Evolutionary conservation across 2,329 filamentous ascomycete species (phyloP), one percentile per base, ranked within the genome.

Genomic region (Pseudogymnoascus sp.): DNA sequence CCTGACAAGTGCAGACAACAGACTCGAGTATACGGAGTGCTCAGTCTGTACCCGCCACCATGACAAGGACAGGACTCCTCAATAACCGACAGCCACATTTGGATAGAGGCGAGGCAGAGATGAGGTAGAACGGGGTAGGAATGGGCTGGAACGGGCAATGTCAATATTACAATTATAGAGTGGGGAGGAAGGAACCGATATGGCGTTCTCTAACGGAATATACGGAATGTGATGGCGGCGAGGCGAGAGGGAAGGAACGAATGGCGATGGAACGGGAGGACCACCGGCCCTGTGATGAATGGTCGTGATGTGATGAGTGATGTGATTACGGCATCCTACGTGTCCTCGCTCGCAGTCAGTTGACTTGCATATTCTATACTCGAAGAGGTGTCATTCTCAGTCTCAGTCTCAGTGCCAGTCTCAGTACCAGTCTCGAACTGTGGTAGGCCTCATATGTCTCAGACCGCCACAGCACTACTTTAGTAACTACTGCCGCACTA

Each of bases 401-500:
- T 41, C 14, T 39, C 37, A 39, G 37, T 19, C 13, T 14, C 36
- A 37, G 5, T 37, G 13, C 13, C 36, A 21, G 16, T 21, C 8
- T 45, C 14, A 16, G 23, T 51, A 3, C 11, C 14, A 19, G 25
- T 54, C 48, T 31, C 48, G 8, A 54, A n/a, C 7, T 54, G n/a
- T 31, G 48, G 48, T 54, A 54, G 7, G 48, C 14, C n/a, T 54
- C 48, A 54, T 54, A 54, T 54, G 48, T 54, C 48, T 54, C 48
- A 54, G 48, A 54, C 48, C 25, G 48, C 48, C 25, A 54, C 48
- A 54, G 48, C 25, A n/a, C n/a, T 54, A 54, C 48, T 54, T n/a
- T 54, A 16, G n/a, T 19, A 45, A 45, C 21, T 23, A 13, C 41
- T 16, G n/a, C 23, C 31, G 23, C 21, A 23, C n/a, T 45, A 23